These are phyloP conservation scores for Coprinopsis cinerea DNA, from an alignment of 768 basidiomycete genomes.

Conservation along the genomic window DNA sequence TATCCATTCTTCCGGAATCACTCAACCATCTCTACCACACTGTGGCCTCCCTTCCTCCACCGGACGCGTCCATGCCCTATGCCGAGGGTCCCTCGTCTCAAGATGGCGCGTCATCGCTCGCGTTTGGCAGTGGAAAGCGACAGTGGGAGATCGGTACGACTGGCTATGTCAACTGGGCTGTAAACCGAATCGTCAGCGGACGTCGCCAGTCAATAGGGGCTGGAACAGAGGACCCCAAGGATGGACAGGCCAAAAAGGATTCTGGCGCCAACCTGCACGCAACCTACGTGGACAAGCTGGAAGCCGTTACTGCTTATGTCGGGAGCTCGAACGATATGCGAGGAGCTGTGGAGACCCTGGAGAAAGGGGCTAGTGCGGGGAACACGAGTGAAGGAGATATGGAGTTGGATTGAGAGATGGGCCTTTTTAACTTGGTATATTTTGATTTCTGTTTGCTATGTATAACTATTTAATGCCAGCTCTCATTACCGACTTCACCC, in stretches of 20 bases:
- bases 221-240: not conserved
- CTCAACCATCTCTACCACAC: constrained; percentile 2
- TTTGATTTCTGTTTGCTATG: not conserved
- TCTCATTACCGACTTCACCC: too few species aligned
- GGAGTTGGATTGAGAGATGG: not conserved
- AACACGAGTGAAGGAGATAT: not conserved
- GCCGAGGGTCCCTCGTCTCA: constrained; percentile 1
- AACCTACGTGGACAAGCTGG: constrained; percentile 7
- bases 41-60: constrained; percentile 3
- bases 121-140: constrained; percentile 7
- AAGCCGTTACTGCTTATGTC: constrained; percentile 8
- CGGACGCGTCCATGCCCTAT: not conserved
- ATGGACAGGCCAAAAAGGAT: not conserved
- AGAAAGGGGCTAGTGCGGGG: not conserved
- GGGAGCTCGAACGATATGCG: constrained; percentile 6
- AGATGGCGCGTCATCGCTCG: not conserved
- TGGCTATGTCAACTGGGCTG: constrained; percentile 9
- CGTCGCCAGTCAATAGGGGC: not conserved
- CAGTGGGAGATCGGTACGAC: constrained; percentile 8
- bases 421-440: not conserved
- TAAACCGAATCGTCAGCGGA: not conserved
- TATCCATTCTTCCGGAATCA: not conserved
- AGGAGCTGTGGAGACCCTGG: constrained; percentile 4
- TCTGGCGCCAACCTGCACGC: not conserved
- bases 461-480: too few species aligned